phyloP scores from a whole-genome alignment of 768 basidiomycete genomes.

The Suillus hirtellus region DNA sequence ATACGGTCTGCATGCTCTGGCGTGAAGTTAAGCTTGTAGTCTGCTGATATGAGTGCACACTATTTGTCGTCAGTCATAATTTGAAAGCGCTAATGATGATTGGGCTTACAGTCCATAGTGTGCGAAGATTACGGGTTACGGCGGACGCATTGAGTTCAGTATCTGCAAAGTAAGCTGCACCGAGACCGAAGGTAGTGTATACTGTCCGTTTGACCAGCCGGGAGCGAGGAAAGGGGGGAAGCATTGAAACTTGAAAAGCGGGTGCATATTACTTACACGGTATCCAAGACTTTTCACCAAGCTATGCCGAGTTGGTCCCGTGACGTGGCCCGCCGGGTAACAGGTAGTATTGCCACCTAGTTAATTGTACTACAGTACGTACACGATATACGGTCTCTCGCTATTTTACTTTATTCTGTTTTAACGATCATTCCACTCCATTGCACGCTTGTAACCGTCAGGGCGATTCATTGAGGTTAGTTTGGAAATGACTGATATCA shows the following conservation, averaged over 20 bases:
- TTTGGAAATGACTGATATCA: neutral
- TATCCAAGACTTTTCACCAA: neutral
- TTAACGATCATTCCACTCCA: neutral
- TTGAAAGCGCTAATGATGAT: slow-evolving; percentile 3
- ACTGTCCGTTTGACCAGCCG: slow-evolving; percentile 21
- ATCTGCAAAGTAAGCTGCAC: slow-evolving; percentile 40
- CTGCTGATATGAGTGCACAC: slow-evolving; percentile 70
- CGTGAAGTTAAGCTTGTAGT: slow-evolving; percentile 89
- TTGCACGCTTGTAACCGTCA: neutral
- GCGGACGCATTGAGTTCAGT: slow-evolving; percentile 50
- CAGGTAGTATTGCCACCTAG: neutral
- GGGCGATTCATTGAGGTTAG: neutral
- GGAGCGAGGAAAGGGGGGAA: neutral
- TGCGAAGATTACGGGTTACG: slow-evolving; percentile 46
- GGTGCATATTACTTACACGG: neutral
- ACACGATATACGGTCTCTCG: neutral
- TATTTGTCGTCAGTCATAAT: slow-evolving; percentile 26
- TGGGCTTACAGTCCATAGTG: slow-evolving; percentile 45
- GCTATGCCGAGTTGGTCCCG: slow-evolving; percentile 5
- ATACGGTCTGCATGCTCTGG: slow-evolving; percentile 71
- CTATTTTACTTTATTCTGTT: neutral
- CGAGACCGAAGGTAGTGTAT: slow-evolving; percentile 29
- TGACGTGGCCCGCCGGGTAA: neutral
- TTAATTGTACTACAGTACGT: neutral
- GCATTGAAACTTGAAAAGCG: slow-evolving; percentile 1